Conservation (phyloP, 2,329 filamentous ascomycete genomes). For the Aureobasidium sp. region DNA sequence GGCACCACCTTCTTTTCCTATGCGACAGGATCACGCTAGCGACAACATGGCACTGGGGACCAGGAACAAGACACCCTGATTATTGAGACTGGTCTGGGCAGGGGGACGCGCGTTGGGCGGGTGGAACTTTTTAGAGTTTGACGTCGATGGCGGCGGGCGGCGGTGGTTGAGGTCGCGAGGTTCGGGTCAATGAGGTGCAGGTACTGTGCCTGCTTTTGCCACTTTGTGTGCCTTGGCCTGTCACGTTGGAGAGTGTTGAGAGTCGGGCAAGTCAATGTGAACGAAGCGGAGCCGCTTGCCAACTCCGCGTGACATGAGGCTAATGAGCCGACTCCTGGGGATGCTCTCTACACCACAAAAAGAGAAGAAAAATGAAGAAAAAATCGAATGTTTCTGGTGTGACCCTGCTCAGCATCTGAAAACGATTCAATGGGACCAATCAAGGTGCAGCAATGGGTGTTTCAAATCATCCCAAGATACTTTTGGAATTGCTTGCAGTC, state of each 20-base stretch:
- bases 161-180: not conserved
- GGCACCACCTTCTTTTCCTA: not conserved
- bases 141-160: not conserved
- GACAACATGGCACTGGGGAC: not conserved
- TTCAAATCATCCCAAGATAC: too few relatives aligned
- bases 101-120: not conserved
- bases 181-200: not conserved
- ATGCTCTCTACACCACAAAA: too few relatives aligned
- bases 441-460: not conserved
- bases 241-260: not conserved
- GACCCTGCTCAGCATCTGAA: not conserved
- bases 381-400: not conserved
- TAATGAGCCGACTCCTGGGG: too few relatives aligned
- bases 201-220: conserved; percentile 3
- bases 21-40: not conserved
- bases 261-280: not conserved
- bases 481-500: not conserved
- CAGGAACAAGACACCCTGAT: not conserved
- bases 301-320: not conserved
- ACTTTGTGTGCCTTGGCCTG: not conserved
- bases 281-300: not conserved
- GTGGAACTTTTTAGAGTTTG: not conserved
- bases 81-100: not conserved
- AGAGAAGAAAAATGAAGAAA: too few relatives aligned
- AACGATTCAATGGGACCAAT: not conserved